A percentile compares a stretch with the other conserved stretches of the same genome.
phyloP scores from a whole-genome alignment of 2,329 filamentous ascomycete species.

The Cladophialophora exuberans region DNA sequence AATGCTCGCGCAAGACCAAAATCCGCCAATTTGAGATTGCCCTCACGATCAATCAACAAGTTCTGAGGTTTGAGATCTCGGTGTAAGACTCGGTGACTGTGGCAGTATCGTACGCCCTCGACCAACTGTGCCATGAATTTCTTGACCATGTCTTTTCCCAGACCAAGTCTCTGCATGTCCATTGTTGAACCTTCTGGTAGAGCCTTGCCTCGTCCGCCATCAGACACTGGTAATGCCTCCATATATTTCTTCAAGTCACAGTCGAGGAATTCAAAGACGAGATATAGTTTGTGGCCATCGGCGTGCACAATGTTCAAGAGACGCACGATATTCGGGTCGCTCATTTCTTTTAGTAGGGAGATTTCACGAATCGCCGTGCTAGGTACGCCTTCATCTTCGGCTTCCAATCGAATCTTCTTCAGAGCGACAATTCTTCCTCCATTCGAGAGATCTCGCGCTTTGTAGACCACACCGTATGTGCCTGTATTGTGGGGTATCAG shows the following conservation, averaged over 20 bases:
- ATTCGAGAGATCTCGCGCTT: conserved; percentile 82
- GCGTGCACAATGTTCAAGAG: conserved; percentile 92
- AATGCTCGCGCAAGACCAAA: conserved; percentile 89
- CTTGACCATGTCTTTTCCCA: conserved; percentile 81
- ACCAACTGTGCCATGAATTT: conserved; percentile 91
- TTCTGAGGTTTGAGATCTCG: conserved; percentile 92
- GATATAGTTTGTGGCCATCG: conserved; percentile 91
- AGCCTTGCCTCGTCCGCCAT: conserved; percentile 83
- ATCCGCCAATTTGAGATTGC: conserved; percentile 87
- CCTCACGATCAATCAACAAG: conserved; percentile 80
- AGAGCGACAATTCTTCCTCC: conserved; percentile 84
- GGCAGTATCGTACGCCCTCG: conserved; percentile 83
- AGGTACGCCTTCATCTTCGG: conserved; percentile 91
- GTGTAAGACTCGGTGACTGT: conserved; percentile 83
- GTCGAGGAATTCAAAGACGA: conserved; percentile 90
- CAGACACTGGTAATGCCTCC: conserved; percentile 82
- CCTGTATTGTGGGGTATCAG: conserved; percentile 54
- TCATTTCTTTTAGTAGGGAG: conserved; percentile 91
- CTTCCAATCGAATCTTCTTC: conserved; percentile 94
- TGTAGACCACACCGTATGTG: conserved; percentile 95
- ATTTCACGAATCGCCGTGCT: conserved; percentile 94
- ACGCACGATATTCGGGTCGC: conserved; percentile 84
- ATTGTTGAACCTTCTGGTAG: conserved; percentile 75
- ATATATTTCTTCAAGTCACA: conserved; percentile 95
- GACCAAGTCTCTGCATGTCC: conserved; percentile 67